Base-by-base conservation (phyloP, 2,329 filamentous ascomycete species). In the Alternaria ventricosa region DNA sequence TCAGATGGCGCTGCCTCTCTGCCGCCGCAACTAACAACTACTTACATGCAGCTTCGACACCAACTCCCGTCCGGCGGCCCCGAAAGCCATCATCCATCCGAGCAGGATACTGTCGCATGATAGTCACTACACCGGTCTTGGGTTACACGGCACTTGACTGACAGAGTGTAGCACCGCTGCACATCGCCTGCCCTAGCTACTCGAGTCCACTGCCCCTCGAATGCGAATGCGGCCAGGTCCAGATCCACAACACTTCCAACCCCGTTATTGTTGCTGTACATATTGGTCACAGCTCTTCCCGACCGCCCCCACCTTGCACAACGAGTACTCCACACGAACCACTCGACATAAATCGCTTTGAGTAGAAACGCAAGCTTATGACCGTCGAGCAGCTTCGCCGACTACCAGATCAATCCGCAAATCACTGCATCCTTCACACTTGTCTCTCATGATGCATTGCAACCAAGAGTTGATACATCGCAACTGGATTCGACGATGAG, bases 401-500 rank as follows among this genome's bases (percentile, higher is more conserved):
- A 23, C 20, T 23, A 20, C 12, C 27, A 33, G 15, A 33, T 9
- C 49, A 36, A 22, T 20, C 55, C 61, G 23, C 45, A 20, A 25
- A 33, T 27, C 25, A 56, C 15, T 28, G 13, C 11, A 30, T 22
- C 23, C 33, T 56, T 18, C 54, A 46, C 25, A 28, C 25, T 23
- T 27, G n/a, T 36, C 41, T 25, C 55, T 45, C 25, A 47, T 51
- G 30, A 63, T 71, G 64, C 66, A 65, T 54, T 57, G 50, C 36
- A 58, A 57, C 45, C 69, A 63, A 64, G 50, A 41, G 36, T 41
- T 51, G 30, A 63, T 70, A 64, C 62, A 65, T 54, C 58, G 50
- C 43, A 57, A 60, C 69, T 63, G 64, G 44, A 72, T 70, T 46
- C 36, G 64, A 68, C 51, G 63, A 62, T 51, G 65, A 74, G 69